Base-by-base conservation (phyloP, 306 rosid species). In the Quercus cerris region DNA sequence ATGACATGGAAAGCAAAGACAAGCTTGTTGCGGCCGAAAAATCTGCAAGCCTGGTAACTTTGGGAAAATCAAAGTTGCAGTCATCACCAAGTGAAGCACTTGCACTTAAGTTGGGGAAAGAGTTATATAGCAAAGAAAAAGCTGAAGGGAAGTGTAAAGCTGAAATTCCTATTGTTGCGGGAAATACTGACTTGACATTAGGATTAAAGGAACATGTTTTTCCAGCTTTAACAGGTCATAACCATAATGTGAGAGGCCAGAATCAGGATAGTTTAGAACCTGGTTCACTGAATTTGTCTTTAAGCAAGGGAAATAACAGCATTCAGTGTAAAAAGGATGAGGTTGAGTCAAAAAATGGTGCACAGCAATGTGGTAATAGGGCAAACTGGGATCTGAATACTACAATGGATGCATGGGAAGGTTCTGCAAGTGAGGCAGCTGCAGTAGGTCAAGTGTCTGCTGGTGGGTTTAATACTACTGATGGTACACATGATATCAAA, bases 381-480 rank as follows among this genome's bases (percentile, higher is more conserved):
- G 99, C 87, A 79, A 93, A 93, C 80, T 95, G 99, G 99, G 99
- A 96, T 89, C 86, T 96, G 77, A 96, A 96, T 87, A 93, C 96
- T 75, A 90, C 94, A 3, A 91, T 95, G 97, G 99, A 95, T 80
- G 92, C 94, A 19, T 95, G 99, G 99, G 95, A 83, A 58, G 94
- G 89, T 87, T 27, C 85, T 82, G 84, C 72, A 18, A 81, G 68
- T 52, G 89, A 84, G 74, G 82, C 89, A 4, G 35, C 83, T 73
- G 76, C 73, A 28, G 76, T 70, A 28, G 85, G 73, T 73, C 87
- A 82, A 77, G 66, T 87, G 44, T 81, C 87, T 61, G 19, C 17
- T 68, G 83, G 68, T 69, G 88, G 72, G 71, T 35, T 62, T 33
- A 84, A 77, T 56, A 55, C 81, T 63, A 10, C 70, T 67, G 81